These are phyloP conservation scores for Peniophora sp. DNA, from an alignment of 1,284 basidiomycete species.

Conservation along the genomic window DNA sequence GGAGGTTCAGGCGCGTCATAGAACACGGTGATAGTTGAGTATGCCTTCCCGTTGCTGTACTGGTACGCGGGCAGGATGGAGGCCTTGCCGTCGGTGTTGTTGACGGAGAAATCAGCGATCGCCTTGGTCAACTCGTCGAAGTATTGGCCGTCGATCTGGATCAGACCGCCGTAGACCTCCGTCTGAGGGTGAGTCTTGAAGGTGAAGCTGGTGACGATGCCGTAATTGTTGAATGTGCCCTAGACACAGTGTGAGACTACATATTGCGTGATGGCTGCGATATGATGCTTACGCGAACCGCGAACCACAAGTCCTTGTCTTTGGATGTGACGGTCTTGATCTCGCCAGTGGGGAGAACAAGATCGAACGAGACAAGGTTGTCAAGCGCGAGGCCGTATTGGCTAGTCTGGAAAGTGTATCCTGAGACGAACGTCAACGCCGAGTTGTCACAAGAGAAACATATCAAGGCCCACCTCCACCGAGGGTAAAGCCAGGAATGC, in stretches of 20 bases:
- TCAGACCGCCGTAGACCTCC: not conserved
- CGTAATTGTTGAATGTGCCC: not conserved
- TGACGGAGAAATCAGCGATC: not conserved
- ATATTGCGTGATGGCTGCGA: not conserved
- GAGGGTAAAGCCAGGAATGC: conserved; percentile 45
- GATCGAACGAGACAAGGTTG: not conserved
- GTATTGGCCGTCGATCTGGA: not conserved
- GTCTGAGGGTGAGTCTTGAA: not conserved
- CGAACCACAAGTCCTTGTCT: not conserved
- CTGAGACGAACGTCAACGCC: no score
- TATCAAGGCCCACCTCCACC: conserved; percentile 37
- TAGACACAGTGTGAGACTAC: no score
- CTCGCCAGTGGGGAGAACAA: not conserved
- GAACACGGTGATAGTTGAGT: conserved; percentile 21
- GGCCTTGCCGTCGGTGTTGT: not conserved
- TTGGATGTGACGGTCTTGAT: not conserved
- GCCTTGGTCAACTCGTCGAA: not conserved
- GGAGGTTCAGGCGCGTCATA: conserved; percentile 46
- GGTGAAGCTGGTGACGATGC: not conserved
- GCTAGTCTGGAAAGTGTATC: no score
- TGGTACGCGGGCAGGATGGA: not conserved
- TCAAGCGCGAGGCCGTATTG: not conserved
- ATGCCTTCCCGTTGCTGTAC: conserved; percentile 1
- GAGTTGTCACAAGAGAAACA: not conserved
- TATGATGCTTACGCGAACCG: not conserved